Percentiles rank a stretch among this genome's conserved stretches.
Evolutionary conservation across 495 filamentous ascomycete genomes (phyloP).

Genomic region (Penicillium flavigenum): DNA sequence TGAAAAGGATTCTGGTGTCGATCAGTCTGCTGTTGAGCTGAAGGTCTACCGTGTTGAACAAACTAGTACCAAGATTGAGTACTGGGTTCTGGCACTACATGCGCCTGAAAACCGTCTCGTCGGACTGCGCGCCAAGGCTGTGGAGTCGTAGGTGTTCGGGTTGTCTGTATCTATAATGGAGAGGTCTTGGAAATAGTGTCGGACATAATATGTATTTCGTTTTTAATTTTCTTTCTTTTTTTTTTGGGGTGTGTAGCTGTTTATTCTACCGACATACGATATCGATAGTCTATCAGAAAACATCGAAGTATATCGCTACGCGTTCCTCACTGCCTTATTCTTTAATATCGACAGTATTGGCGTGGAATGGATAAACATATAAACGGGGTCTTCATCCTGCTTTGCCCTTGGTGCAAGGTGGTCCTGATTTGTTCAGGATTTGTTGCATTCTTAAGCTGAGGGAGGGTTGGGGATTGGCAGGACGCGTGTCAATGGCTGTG

Average conservation of each 20-base stretch:
- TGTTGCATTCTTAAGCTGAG: slow-evolving; percentile 19
- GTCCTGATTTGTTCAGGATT: slow-evolving; percentile 11
- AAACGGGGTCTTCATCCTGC: not conserved
- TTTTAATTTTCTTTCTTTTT: too few species aligned
- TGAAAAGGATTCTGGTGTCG: slow-evolving; percentile 19
- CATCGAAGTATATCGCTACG: not conserved
- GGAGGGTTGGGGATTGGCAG: slow-evolving; percentile 1
- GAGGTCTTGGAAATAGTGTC: not conserved
- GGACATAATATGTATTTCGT: not conserved
- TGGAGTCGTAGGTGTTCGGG: slow-evolving; percentile 59
- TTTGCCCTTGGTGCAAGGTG: not conserved
- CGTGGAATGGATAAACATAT: slow-evolving; percentile 12
- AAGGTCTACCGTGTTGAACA: slow-evolving; percentile 68
- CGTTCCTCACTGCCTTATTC: not conserved
- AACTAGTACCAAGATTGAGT: slow-evolving; percentile 65
- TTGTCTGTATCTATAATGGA: not conserved
- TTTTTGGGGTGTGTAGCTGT: slow-evolving; percentile 1
- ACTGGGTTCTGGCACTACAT: slow-evolving; percentile 68
- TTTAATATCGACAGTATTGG: not conserved
- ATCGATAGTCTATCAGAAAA: not conserved
- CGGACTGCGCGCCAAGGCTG: slow-evolving; percentile 69
- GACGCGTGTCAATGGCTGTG: slow-evolving; percentile 36
- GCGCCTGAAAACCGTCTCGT: slow-evolving; percentile 57
- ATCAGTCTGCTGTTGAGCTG: slow-evolving; percentile 60
- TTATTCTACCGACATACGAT: not conserved